Conservation (phyloP, 352 stramenopile genomes). For the Globisporangium nodosum region DNA sequence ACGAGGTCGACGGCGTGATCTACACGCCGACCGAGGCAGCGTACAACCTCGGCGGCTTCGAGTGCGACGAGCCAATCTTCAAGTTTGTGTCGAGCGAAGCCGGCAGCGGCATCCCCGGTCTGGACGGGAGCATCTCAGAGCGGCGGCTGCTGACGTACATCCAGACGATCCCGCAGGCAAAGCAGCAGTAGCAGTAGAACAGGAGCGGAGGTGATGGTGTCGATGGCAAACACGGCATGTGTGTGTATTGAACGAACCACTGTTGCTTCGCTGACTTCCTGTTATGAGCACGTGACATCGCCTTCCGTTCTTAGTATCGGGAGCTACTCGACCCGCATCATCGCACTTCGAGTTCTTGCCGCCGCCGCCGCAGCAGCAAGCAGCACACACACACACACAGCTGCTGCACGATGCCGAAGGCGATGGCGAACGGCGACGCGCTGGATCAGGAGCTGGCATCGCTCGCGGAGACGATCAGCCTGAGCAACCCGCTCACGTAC, state of each 20-base stretch:
- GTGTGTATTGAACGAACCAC: too few species aligned
- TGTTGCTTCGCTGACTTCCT: too few species aligned
- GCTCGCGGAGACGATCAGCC: conserved; percentile 61
- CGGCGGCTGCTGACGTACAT: conserved; percentile 77
- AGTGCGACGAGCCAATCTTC: conserved; percentile 81
- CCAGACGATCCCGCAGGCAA: conserved; percentile 43
- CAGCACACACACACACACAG: not conserved
- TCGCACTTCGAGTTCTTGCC: too few species aligned
- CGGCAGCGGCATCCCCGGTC: conserved; percentile 57
- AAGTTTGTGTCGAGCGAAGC: conserved; percentile 88
- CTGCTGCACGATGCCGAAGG: not conserved
- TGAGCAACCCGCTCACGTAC: conserved; percentile 79
- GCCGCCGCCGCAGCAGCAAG: not conserved
- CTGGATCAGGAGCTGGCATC: conserved; percentile 62
- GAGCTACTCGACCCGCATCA: too few species aligned
- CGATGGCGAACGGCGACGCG: conserved; percentile 30
- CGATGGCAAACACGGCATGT: not conserved
- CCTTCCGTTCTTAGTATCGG: too few species aligned
- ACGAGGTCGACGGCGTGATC: conserved; percentile 84
- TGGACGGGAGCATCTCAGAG: conserved; percentile 82
- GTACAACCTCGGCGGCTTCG: conserved; percentile 84
- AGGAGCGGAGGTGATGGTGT: not conserved
- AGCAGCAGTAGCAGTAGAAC: not conserved
- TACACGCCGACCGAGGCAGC: conserved; percentile 79
- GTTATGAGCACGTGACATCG: too few species aligned